These are phyloP conservation scores for Nicotiana benthamiana DNA, from an alignment of 257 asterid species.

Conservation along the genomic window DNA sequence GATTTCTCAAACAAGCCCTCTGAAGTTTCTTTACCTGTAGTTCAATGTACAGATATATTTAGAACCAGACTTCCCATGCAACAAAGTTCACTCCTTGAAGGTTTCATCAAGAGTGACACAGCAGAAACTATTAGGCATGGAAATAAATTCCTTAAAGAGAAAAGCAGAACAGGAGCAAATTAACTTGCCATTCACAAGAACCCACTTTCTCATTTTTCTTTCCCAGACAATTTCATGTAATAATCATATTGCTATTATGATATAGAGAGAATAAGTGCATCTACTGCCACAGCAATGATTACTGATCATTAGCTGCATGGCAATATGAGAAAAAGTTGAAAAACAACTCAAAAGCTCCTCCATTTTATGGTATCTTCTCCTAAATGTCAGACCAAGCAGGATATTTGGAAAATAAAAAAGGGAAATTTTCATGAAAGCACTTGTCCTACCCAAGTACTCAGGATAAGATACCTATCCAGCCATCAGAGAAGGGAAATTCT, in stretches of 20 bases:
- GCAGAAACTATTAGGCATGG: not conserved
- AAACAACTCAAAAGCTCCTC: not conserved
- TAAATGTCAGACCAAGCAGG: not conserved
- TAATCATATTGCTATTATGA: not conserved
- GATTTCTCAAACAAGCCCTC: constrained; percentile 85
- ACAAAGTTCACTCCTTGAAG: not conserved
- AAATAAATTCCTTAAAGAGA: not conserved
- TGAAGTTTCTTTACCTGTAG: constrained; percentile 83
- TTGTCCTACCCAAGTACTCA: not conserved
- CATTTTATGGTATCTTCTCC: not conserved
- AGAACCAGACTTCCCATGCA: not conserved
- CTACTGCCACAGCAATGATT: not conserved
- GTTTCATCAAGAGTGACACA: not conserved
- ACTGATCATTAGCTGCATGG: not conserved
- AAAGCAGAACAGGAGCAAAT: not conserved
- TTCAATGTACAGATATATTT: not conserved
- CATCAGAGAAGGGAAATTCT: not conserved
- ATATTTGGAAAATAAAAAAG: not conserved
- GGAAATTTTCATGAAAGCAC: not conserved
- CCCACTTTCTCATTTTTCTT: not conserved
- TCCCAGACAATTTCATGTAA: not conserved
- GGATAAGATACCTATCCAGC: not conserved
- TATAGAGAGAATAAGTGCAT: not conserved
- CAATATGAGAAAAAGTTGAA: not conserved
- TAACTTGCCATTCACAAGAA: not conserved